Percentiles rank a stretch among this genome's conserved stretches.
phyloP scores from a whole-genome alignment of 2,329 filamentous ascomycete species.

The Helotiales sp. region DNA sequence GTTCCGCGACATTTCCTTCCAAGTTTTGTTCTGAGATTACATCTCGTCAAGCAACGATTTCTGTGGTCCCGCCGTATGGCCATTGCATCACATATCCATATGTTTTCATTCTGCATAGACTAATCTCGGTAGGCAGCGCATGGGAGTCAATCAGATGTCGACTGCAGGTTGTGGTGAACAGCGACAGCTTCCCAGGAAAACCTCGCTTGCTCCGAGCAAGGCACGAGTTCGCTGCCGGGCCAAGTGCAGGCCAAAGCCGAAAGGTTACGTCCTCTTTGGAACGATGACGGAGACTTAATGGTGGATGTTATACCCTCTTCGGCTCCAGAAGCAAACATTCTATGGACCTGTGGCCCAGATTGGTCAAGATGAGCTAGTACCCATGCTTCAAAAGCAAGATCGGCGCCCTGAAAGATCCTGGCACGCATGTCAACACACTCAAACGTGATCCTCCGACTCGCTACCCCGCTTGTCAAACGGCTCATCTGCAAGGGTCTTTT shows the following conservation, averaged over 20 bases:
- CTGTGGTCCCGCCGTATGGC: neutral
- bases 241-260: neutral
- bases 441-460: neutral
- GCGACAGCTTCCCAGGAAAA: neutral
- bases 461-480: slow-evolving; percentile 7
- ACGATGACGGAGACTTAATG: slow-evolving; percentile 17
- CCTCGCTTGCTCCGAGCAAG: slow-evolving; percentile 9
- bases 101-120: slow-evolving; percentile 4
- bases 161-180: neutral
- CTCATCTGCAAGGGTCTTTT: neutral
- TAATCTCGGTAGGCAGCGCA: neutral
- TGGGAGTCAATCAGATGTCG: slow-evolving; percentile 3
- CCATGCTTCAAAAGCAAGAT: slow-evolving; percentile 9
- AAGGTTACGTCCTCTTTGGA: neutral
- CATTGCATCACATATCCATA: neutral
- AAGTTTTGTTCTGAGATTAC: neutral
- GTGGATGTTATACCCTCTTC: slow-evolving; percentile 8
- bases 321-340: slow-evolving; percentile 5
- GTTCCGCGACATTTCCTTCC: neutral
- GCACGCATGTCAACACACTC: slow-evolving; percentile 11
- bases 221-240: slow-evolving; percentile 1
- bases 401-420: slow-evolving; percentile 4
- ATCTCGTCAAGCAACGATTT: neutral
- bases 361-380: neutral
- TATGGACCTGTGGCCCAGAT: neutral